Evolutionary conservation across 169 alveolate species (phyloP).

Genomic region (Plasmodium ovale): DNA sequence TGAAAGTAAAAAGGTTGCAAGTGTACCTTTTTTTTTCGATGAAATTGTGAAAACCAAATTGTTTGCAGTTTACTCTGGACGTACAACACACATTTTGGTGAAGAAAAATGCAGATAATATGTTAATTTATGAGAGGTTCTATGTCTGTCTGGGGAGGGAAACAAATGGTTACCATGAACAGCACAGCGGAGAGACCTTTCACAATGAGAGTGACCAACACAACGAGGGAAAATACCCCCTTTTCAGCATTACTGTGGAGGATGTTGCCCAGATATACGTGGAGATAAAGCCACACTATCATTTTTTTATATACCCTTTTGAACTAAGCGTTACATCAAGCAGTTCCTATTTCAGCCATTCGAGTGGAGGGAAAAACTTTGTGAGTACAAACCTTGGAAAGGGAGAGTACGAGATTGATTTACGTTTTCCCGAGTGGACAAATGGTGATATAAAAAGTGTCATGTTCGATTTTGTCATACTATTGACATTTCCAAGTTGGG

Average conservation of each 20-base stretch:
- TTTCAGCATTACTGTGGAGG: constrained; percentile 12
- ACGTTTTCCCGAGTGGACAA: neutral
- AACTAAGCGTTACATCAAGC: neutral
- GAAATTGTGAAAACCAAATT: constrained; percentile 3
- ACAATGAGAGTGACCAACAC: neutral
- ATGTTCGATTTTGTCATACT: constrained; percentile 45
- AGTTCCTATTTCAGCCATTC: constrained; percentile 16
- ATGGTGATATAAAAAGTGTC: neutral
- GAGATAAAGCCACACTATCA: constrained; percentile 65
- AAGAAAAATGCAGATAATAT: neutral
- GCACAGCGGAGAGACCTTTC: too few species aligned
- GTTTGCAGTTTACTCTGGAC: neutral
- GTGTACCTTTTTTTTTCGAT: constrained; percentile 1
- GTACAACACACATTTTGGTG: neutral
- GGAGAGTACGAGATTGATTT: constrained; percentile 47
- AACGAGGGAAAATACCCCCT: neutral
- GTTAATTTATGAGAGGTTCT: constrained; percentile 28
- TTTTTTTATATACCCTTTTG: constrained; percentile 51
- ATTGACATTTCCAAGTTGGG: too few species aligned
- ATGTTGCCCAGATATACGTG: constrained; percentile 6
- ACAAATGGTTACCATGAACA: neutral
- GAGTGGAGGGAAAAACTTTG: constrained; percentile 11
- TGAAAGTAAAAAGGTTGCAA: constrained; percentile 2
- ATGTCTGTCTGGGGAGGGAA: constrained; percentile 7
- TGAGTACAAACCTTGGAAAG: constrained; percentile 1